Evolutionary conservation across 169 alveolate species (phyloP).

Genomic region (Eimeria zaria): DNA sequence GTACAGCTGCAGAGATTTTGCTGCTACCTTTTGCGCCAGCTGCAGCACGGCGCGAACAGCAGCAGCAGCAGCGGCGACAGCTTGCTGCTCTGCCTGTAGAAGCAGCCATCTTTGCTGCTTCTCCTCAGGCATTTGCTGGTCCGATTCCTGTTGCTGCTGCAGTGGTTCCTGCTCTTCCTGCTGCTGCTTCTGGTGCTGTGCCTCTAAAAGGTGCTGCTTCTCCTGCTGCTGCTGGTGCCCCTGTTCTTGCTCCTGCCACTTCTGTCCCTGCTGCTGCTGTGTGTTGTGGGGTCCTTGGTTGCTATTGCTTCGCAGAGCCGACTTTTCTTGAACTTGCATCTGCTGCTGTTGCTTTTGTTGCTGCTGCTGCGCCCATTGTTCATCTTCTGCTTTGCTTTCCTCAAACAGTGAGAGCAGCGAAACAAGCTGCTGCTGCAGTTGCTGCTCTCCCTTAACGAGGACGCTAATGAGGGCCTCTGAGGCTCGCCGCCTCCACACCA

Average conservation of each 20-base stretch:
- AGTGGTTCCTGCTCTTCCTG: not conserved
- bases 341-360: slow-evolving; percentile 9
- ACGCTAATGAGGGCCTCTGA: not conserved
- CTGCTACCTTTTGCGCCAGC: slow-evolving; percentile 30
- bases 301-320: slow-evolving; percentile 26
- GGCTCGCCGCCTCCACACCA: slow-evolving; percentile 14
- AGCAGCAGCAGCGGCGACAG: slow-evolving; percentile 38
- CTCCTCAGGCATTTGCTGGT: not conserved
- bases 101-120: slow-evolving; percentile 14
- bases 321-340: not conserved
- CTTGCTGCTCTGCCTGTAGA: slow-evolving; percentile 23
- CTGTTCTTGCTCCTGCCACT: too few species aligned
- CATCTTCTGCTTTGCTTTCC: not conserved
- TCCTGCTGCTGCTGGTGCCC: not conserved
- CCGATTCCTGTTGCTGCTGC: not conserved
- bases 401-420: not conserved
- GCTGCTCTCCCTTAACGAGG: slow-evolving; percentile 4
- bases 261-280: slow-evolving; percentile 28
- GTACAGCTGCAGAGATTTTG: slow-evolving; percentile 51
- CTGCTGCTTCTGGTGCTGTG: not conserved
- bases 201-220: not conserved
- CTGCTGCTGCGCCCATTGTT: not conserved
- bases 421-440: slow-evolving; percentile 30
- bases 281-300: not conserved
- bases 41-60: slow-evolving; percentile 32